Base-by-base conservation (phyloP, 1,284 basidiomycete genomes). In the Abortiporus biennis region DNA sequence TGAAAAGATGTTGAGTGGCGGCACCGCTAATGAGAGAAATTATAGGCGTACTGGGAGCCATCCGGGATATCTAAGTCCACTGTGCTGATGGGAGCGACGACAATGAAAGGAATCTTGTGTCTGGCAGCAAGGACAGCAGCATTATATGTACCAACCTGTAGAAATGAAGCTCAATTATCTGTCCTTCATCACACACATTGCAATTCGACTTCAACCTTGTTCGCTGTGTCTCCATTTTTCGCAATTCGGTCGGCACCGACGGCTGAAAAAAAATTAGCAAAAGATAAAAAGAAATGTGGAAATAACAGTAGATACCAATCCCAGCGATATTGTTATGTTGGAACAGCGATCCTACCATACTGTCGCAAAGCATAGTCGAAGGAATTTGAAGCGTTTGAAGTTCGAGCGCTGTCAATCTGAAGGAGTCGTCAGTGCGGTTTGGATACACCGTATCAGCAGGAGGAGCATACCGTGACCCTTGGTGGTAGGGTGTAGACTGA, bases 311-410 rank as follows among this genome's bases (percentile, higher is more conserved):
- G 82, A 51, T 46, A 85, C 87, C 85, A 38, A 95, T 81, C n/a
- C 83, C 90, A 56, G 94, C 87, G 38, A 95, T 87, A 31, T 78
- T 67, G 57, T 88, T 71, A 59, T 90, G 84, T 57, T 92, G 90
- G 68, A 96, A 89, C 32, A 94, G 67, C 1, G 90, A 92, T 12
- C 92, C 92, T 22, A 95, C 86, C 85, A 94, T 94, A 31, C 88
- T 93, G 58, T 96, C 92, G 58, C 89, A 93, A 40, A 95, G 82
- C 92, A 95, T 94, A n/a, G 84, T 81, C 11, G 84, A 85, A 0
- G 89, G 86, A 12, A 92, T 85, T 29, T 78, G 68, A 33, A 95
- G 74, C 0, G 82, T 84, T 50, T 88, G 79, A 21, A 96, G 74
- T 57, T 95, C 92, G 40, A 92, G 68, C 6, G 91, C 85, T 4